Conservation (phyloP, 305 asterid genomes). For the Fraxinus baroniana region DNA sequence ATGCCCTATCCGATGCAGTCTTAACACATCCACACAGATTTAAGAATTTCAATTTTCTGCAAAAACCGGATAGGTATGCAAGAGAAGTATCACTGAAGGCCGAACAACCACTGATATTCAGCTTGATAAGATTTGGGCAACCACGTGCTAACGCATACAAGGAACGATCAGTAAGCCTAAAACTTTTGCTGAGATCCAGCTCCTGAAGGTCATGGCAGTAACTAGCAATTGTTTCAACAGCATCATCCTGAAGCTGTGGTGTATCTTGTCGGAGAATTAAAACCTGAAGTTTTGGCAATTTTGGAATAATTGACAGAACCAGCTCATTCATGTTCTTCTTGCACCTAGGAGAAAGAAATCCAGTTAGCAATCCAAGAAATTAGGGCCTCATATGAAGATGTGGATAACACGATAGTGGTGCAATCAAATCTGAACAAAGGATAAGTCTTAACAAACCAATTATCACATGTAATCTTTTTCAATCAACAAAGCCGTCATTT, state of each 20-base stretch:
- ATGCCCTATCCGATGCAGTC: conserved; percentile 80
- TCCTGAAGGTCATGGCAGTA: conserved; percentile 76
- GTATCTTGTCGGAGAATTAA: conserved; percentile 71
- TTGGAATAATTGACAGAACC: conserved; percentile 63
- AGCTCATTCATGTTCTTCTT: conserved; percentile 81
- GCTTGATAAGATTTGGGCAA: conserved; percentile 65
- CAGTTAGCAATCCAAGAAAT: not conserved
- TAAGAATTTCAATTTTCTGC: conserved; percentile 60
- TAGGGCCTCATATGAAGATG: not conserved
- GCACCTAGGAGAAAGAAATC: conserved; percentile 57
- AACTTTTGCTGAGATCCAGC: conserved; percentile 94
- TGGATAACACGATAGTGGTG: not conserved
- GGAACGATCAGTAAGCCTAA: conserved; percentile 71
- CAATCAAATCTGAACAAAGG: not conserved
- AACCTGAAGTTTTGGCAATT: conserved; percentile 68
- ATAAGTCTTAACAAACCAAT: not conserved
- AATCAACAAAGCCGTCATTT: not conserved
- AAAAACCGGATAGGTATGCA: conserved; percentile 60
- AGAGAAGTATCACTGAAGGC: conserved; percentile 71
- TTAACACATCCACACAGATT: conserved; percentile 89
- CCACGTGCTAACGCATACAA: conserved; percentile 78
- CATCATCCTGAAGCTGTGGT: conserved; percentile 77
- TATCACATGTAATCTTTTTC: not conserved
- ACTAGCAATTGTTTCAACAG: conserved; percentile 63
- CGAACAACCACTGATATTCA: conserved; percentile 87